A percentile compares a stretch with the other conserved stretches of the same genome.
phyloP scores from a whole-genome alignment of 2,329 filamentous ascomycete species.

The Ceratocystis variospora region DNA sequence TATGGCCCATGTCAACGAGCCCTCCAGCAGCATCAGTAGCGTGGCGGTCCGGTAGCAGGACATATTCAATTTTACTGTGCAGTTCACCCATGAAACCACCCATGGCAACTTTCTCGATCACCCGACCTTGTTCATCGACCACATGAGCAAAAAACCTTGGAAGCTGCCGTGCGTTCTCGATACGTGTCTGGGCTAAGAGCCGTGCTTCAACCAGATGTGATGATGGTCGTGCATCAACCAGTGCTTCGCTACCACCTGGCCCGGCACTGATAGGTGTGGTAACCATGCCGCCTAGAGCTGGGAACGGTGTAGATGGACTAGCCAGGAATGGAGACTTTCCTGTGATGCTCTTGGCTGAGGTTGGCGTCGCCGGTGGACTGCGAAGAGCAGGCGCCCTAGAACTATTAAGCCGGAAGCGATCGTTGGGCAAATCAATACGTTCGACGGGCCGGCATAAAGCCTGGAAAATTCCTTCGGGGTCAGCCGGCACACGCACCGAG shows the following conservation, averaged over 20 bases:
- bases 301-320: conserved; percentile 19
- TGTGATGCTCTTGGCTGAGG: conserved; percentile 10
- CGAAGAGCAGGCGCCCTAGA: conserved; percentile 20
- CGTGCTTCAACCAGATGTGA: conserved; percentile 41
- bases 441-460: conserved; percentile 50
- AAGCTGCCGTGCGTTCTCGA: conserved; percentile 41
- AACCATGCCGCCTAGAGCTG: neutral
- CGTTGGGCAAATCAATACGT: conserved; percentile 37
- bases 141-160: conserved; percentile 48
- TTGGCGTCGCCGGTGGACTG: conserved; percentile 18
- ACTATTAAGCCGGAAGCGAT: conserved; percentile 30
- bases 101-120: conserved; percentile 41
- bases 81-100: conserved; percentile 49
- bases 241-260: neutral
- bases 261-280: conserved; percentile 23
- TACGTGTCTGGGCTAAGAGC: conserved; percentile 49
- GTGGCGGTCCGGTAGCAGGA: conserved; percentile 43
- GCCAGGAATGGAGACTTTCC: conserved; percentile 19
- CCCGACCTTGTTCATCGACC: conserved; percentile 36
- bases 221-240: conserved; percentile 23
- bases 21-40: conserved; percentile 43
- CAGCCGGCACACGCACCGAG: conserved; percentile 49
- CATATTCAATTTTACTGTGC: conserved; percentile 46
- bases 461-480: conserved; percentile 57
- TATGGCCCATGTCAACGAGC: conserved; percentile 38